These are phyloP conservation scores for Corymbia maculata DNA, from an alignment of 345 rosid species.

Conservation along the genomic window DNA sequence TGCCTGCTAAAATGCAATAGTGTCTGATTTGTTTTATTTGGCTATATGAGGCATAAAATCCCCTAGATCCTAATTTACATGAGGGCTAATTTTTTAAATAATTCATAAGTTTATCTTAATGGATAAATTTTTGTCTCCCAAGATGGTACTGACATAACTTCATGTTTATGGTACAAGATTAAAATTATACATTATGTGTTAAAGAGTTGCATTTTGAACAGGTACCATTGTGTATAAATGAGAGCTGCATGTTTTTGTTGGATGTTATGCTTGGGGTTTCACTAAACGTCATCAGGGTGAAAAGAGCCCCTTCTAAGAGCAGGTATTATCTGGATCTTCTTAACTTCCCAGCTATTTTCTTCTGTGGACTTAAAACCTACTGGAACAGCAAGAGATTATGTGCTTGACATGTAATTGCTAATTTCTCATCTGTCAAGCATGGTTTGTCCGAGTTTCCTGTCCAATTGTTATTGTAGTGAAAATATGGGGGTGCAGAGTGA, in stretches of 20 bases:
- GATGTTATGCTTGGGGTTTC: constrained; percentile 55
- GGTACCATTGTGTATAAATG: constrained; percentile 33
- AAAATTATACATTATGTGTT: not conserved
- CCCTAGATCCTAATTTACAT: not conserved
- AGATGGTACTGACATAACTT: not conserved
- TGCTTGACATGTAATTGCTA: not conserved
- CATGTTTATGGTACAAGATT: not conserved
- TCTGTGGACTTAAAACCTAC: not conserved
- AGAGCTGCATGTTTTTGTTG: constrained; percentile 35
- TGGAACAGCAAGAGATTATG: not conserved
- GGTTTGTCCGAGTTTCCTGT: not conserved
- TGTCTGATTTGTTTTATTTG: not conserved
- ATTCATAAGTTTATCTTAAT: not conserved
- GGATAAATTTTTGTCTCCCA: not conserved
- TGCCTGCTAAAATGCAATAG: not conserved
- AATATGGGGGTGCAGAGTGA: not conserved
- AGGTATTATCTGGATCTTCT: constrained; percentile 24
- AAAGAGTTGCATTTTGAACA: not conserved
- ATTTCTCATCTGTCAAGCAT: not conserved
- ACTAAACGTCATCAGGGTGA: constrained; percentile 43
- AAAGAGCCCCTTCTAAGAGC: constrained; percentile 12
- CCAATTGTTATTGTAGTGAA: not conserved
- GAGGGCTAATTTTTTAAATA: not conserved
- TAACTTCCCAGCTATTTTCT: not conserved
- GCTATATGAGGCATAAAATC: not conserved